Percentiles rank a stretch among this genome's conserved stretches.
These are phyloP conservation scores for Thraustotheca clavata DNA, from an alignment of 352 stramenopile species.

Conservation along the genomic window DNA sequence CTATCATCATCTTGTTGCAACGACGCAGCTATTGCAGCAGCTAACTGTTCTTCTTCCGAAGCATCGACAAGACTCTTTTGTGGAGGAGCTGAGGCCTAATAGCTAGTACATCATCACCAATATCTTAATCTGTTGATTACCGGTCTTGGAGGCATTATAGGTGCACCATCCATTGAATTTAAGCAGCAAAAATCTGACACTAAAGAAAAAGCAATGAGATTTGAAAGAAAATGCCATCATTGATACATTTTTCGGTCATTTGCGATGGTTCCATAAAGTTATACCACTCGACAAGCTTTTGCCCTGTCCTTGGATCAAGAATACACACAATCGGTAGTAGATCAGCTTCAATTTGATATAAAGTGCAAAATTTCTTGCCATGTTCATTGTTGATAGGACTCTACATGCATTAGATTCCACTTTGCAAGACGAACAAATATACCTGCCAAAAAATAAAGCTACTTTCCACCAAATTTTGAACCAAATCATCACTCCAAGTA, in stretches of 20 bases:
- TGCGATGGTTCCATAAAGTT: constrained; percentile 59
- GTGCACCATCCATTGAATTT: constrained; percentile 31
- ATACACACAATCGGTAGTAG: constrained; percentile 62
- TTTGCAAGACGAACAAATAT: neutral
- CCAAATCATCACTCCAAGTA: constrained; percentile 92
- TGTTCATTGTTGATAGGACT: constrained; percentile 71
- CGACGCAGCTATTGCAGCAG: constrained; percentile 69
- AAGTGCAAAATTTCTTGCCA: constrained; percentile 71
- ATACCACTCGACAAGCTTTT: constrained; percentile 55
- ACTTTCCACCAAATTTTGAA: constrained; percentile 90
- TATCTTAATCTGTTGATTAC: neutral
- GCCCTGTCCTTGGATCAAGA: constrained; percentile 64
- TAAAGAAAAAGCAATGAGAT: constrained; percentile 9
- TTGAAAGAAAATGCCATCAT: neutral
- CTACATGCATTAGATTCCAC: constrained; percentile 26
- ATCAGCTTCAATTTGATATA: constrained; percentile 70
- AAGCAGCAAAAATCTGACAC: constrained; percentile 64
- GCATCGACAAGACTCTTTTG: constrained; percentile 28
- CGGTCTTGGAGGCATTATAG: constrained; percentile 14
- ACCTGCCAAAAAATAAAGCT: constrained; percentile 95
- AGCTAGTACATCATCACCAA: too few species aligned
- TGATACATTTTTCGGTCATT: constrained; percentile 69
- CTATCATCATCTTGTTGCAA: constrained; percentile 41
- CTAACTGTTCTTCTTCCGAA: constrained; percentile 69
- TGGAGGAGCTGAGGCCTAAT: neutral